Base-by-base conservation (phyloP, 2,329 filamentous ascomycete genomes). In the Paraphoma sp. region DNA sequence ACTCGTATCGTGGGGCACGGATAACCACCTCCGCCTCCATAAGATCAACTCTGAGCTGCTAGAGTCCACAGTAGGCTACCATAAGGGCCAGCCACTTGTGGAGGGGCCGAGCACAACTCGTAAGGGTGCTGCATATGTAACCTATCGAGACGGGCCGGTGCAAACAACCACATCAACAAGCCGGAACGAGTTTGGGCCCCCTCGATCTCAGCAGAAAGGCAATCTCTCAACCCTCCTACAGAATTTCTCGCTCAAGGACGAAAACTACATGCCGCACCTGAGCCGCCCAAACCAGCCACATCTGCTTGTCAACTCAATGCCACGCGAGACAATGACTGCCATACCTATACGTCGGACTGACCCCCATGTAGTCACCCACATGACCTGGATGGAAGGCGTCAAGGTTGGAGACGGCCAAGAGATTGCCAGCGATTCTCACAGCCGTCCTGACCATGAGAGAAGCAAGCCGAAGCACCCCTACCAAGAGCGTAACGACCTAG, bases 1-100 rank as follows among this genome's bases (percentile, higher is more conserved):
- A 74, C 82, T 97, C 16, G 91, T 97, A 0, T 93, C 93, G 0
- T 97, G 93, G 93, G 93, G 93, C 28, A 89, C 91, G 47, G 94
- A 97, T 73, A 90, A 90, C 63, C 86, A 93, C 68, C 81, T 97
- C 30, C 88, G 90, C 47, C 82, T 97, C 29, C 91, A 96, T 71
- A 88, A 87, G 46, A 84, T 93, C 17, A 85, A 91, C 41, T 79
- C 86, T 1, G 80, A 87, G 28, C 80, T 88, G 30, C 80, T 95
- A 0, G 54, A 67, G n/a, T 81, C 86, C 55, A 82, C 85, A 1
- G 89, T 96, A 14, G 92, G 91, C 3, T 90, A 91, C 71, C 81
- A 86, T 45, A 92, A 89, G 71, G 92, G 91, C 4, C 83, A 82
- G 49, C 83, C 83, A 3, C 85, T 89, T 17, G 83, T 83, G 6